These are phyloP conservation scores for Mucor saturninus DNA, from an alignment of 371 early-diverging fungal species.

Conservation along the genomic window DNA sequence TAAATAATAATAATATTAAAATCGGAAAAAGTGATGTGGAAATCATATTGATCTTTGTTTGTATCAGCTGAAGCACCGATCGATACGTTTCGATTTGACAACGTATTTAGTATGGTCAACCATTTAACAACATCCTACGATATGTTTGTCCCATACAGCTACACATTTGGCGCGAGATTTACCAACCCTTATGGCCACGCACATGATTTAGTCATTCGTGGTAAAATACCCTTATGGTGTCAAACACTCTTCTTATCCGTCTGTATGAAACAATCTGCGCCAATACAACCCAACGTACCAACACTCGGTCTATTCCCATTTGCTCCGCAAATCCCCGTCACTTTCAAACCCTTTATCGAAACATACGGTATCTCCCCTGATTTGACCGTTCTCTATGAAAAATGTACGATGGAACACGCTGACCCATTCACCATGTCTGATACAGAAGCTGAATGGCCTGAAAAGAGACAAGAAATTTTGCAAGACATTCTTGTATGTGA, in stretches of 20 bases:
- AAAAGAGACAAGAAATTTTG: conserved; percentile 28
- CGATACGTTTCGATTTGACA: conserved; percentile 28
- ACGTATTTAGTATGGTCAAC: background rate
- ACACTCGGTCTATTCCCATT: conserved; percentile 37
- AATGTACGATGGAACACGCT: conserved; percentile 41
- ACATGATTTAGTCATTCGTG: conserved; percentile 48
- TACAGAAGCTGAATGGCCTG: conserved; percentile 18
- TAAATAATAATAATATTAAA: conserved; percentile 7
- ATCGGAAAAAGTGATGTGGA: too few species aligned
- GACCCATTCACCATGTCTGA: conserved; percentile 32
- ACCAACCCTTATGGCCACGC: conserved; percentile 42
- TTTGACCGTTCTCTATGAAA: conserved; percentile 40
- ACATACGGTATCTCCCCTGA: conserved; percentile 28
- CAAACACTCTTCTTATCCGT: conserved; percentile 44
- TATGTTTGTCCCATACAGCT: conserved; percentile 49
- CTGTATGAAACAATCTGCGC: conserved; percentile 33
- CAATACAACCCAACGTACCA: conserved; percentile 36
- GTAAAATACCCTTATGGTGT: conserved; percentile 46
- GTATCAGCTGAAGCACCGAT: conserved; percentile 29
- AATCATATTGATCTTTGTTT: background rate
- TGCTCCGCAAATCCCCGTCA: conserved; percentile 46
- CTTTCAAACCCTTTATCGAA: conserved; percentile 28
- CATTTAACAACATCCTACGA: conserved; percentile 15
- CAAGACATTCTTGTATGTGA: conserved; percentile 42
- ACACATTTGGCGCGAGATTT: conserved; percentile 52